Conservation (phyloP, 2,329 filamentous ascomycete species). For the Coleophoma cylindrospora region DNA sequence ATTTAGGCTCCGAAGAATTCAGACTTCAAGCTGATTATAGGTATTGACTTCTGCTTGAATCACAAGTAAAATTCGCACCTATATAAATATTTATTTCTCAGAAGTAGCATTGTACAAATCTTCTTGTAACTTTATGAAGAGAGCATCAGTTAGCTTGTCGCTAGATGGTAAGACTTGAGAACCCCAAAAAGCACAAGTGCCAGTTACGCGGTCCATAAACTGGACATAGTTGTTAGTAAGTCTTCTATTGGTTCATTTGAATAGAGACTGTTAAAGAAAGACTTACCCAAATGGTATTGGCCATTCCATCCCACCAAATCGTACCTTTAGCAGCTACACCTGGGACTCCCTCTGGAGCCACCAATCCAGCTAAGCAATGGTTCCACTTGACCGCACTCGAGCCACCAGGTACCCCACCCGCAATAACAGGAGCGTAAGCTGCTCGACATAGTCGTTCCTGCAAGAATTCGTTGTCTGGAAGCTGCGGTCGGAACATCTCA, state of each 20-base stretch:
- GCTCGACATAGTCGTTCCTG: slow-evolving; percentile 23
- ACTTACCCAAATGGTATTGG: slow-evolving; percentile 1
- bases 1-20: too few species aligned
- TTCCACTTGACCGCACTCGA: slow-evolving; percentile 8
- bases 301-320: slow-evolving; percentile 3
- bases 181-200: slow-evolving; percentile 32
- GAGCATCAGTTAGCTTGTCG: slow-evolving; percentile 17
- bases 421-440: too few species aligned
- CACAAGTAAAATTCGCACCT: too few species aligned
- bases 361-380: slow-evolving; percentile 35
- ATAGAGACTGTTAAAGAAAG: neutral
- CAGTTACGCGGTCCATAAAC: slow-evolving; percentile 27
- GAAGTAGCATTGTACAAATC: neutral
- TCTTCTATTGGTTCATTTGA: too few species aligned
- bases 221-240: neutral
- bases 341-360: slow-evolving; percentile 10
- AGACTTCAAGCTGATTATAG: too few species aligned
- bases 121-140: neutral
- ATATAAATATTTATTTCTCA: too few species aligned
- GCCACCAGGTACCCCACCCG: too few species aligned
- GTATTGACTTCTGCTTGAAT: too few species aligned
- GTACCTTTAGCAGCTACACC: slow-evolving; percentile 12
- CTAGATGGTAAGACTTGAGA: slow-evolving; percentile 34
- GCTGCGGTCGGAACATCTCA: slow-evolving; percentile 37
- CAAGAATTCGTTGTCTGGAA: slow-evolving; percentile 25